Percentiles rank a stretch among this genome's conserved stretches.
These are phyloP conservation scores for Colletotrichum graminicola DNA, from an alignment of 2,329 filamentous ascomycete genomes.

Conservation along the genomic window DNA sequence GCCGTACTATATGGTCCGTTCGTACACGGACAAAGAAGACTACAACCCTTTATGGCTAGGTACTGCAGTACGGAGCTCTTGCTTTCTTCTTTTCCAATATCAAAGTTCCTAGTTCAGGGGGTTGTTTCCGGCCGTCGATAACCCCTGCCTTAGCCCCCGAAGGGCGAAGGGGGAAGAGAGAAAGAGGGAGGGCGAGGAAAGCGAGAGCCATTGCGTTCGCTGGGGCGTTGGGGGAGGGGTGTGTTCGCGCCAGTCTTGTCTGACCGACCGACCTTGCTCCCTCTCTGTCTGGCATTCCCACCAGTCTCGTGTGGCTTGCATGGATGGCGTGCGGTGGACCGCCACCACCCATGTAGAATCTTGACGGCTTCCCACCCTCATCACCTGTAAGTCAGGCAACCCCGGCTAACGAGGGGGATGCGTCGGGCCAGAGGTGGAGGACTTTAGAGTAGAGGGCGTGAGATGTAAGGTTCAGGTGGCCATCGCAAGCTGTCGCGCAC, in stretches of 20 bases:
- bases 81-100: neutral
- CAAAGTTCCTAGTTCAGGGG: conserved; percentile 29
- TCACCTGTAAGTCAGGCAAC: conserved; percentile 43
- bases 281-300: conserved; percentile 31
- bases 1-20: neutral
- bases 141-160: conserved; percentile 41
- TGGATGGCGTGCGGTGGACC: conserved; percentile 35
- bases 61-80: neutral
- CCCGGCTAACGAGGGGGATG: conserved; percentile 36
- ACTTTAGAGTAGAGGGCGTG: conserved; percentile 36
- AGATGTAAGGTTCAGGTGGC: conserved; percentile 43
- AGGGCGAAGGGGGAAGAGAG: conserved; percentile 17
- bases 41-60: neutral
- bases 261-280: neutral
- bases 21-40: neutral
- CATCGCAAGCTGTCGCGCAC: conserved; percentile 33
- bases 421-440: conserved; percentile 33
- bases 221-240: conserved; percentile 5
- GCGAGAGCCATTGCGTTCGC: conserved; percentile 15
- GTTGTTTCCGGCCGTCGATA: conserved; percentile 16
- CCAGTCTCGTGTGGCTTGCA: conserved; percentile 42
- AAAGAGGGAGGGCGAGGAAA: conserved; percentile 18
- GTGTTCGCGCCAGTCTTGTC: conserved; percentile 30
- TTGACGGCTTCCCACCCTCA: conserved; percentile 42
- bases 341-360: conserved; percentile 40